Conservation (phyloP, 495 filamentous ascomycete genomes). For the Trichoderma reesei region DNA sequence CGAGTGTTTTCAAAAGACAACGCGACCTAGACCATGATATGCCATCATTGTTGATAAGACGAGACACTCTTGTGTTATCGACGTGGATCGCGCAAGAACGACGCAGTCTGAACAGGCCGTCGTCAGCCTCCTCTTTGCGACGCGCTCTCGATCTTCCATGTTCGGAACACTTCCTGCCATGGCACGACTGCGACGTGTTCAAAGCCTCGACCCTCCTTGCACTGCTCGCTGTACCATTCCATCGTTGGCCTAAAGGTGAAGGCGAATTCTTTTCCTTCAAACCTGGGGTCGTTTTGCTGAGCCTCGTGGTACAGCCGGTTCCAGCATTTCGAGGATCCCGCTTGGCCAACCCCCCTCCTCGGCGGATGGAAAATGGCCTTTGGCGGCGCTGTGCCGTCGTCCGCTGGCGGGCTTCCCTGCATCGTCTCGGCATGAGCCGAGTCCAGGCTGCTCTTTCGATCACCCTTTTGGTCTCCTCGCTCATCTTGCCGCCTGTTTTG, state of each 20-base stretch:
- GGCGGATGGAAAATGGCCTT: slow-evolving; percentile 36
- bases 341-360: slow-evolving; percentile 17
- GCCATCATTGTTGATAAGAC: too few species aligned
- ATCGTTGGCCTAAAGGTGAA: slow-evolving; percentile 30
- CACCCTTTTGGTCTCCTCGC: too few species aligned
- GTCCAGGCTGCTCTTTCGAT: not conserved
- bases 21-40: too few species aligned
- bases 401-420: not conserved
- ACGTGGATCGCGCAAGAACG: too few species aligned
- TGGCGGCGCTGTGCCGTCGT: not conserved
- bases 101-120: not conserved
- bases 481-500: too few species aligned
- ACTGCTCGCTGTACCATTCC: slow-evolving; percentile 36
- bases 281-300: slow-evolving; percentile 10
- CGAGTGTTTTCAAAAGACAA: too few species aligned
- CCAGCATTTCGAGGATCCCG: slow-evolving; percentile 21
- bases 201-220: slow-evolving; percentile 28
- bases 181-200: slow-evolving; percentile 29
- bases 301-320: slow-evolving; percentile 33
- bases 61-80: too few species aligned
- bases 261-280: slow-evolving; percentile 17
- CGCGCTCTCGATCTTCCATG: not conserved
- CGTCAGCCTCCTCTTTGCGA: not conserved
- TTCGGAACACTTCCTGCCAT: slow-evolving; percentile 25
- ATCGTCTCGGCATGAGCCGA: not conserved